Evolutionary conservation across 2,329 filamentous ascomycete genomes (phyloP), one percentile per base, ranked within the genome.

Genomic region (Cercospora janseana): DNA sequence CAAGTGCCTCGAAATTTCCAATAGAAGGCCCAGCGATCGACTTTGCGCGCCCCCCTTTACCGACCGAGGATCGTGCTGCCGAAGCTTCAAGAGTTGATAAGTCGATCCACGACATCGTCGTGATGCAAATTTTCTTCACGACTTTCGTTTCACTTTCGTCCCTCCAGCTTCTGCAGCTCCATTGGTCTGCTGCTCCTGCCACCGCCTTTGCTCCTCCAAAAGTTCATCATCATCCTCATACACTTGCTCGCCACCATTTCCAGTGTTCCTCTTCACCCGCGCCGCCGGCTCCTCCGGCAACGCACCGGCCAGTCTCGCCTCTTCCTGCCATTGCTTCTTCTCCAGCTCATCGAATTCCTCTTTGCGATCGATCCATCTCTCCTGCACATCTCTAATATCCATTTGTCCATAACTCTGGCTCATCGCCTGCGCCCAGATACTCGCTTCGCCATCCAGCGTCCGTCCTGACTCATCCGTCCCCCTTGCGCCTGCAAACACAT

Each of bases 371-470:
- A 98, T 74, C 93, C 93, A 98, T 54, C 93, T 79, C 73, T 98
- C 93, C 71, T 98, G 93, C 56, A 97, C 85, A 70, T 98, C 92
- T 52, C 85, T 77, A 7, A 90, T 83, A 62, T 94, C 90, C 77
- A 95, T 83, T 27, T 83, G 81, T 51, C 79, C 79, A 59, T 65
- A 69, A 2, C 79, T 79, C 55, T 84, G 79, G 49, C 90, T 82
- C 82, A 97, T 95, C 2, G 93, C 89, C 35, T 97, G 84, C 64
- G 94, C 88, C 93, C 93, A 98, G n/a, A 98, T 82, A 5, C 86
- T 91, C 9, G 64, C 63, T 32, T 65, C 65, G 34, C 64, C 61
- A 4, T 62, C 53, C 12, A 67, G 24, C 9, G 65, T 67, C 10
- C 62, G 49, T 1, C 65, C 65, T 7, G 43, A 23, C 67, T 98